phyloP scores from a whole-genome alignment of 306 rosid species.

The Biancaea sappan region DNA sequence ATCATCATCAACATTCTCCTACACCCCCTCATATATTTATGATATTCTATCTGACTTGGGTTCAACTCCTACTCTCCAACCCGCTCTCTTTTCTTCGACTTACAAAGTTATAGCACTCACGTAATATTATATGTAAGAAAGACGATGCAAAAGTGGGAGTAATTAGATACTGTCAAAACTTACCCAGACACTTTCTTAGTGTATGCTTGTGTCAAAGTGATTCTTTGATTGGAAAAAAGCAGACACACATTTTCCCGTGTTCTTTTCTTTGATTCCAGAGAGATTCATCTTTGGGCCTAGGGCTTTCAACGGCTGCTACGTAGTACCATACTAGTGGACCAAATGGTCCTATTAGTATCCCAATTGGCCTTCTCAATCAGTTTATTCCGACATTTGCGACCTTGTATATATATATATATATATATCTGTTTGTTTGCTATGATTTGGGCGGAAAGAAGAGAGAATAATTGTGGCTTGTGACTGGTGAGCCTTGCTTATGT shows the following conservation, averaged over 20 bases:
- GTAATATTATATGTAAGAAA: neutral
- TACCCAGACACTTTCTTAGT: conserved; percentile 21
- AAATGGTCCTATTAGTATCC: conserved; percentile 24
- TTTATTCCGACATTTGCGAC: neutral
- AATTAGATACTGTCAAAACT: neutral
- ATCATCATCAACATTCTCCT: neutral
- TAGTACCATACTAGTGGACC: no score
- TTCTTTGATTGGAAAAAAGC: conserved; percentile 31
- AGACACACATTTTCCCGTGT: neutral
- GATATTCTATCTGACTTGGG: neutral
- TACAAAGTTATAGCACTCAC: neutral
- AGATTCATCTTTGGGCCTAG: neutral
- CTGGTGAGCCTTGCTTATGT: no score
- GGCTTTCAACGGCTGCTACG: neutral
- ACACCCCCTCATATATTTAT: no score
- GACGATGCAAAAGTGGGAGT: neutral
- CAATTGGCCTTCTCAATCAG: conserved; percentile 15
- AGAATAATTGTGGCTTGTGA: no score
- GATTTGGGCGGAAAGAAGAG: neutral
- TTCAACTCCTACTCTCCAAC: neutral
- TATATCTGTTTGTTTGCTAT: conserved; percentile 8
- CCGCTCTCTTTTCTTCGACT: neutral
- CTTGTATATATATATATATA: no score
- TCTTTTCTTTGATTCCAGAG: neutral
- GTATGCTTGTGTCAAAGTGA: conserved; percentile 32